These are phyloP conservation scores for Boletus semigastroideus DNA, from an alignment of 1,284 basidiomycete genomes.

Conservation along the genomic window DNA sequence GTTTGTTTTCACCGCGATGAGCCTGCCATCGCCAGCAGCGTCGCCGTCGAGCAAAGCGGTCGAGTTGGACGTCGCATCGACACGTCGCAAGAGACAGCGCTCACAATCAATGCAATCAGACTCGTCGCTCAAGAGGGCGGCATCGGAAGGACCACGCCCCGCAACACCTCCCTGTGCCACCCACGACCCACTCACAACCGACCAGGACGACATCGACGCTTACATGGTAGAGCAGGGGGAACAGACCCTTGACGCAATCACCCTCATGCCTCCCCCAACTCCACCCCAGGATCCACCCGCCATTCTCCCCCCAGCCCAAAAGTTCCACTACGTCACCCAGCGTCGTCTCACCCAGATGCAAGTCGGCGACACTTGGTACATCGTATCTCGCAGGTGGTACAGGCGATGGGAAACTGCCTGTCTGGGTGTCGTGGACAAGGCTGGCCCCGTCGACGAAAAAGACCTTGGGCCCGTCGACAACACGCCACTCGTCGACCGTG, in stretches of 20 bases:
- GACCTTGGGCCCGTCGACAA: conserved; percentile 79
- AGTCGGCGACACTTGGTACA: conserved; percentile 75
- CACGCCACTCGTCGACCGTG: conserved; percentile 54
- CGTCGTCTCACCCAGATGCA: conserved; percentile 51
- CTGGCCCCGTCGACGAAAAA: conserved; percentile 55
- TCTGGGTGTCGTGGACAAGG: conserved; percentile 64
- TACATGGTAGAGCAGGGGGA: conserved; percentile 73
- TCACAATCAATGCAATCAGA: conserved; percentile 51
- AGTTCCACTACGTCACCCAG: conserved; percentile 48
- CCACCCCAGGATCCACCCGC: conserved; percentile 21
- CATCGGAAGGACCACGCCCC: conserved; percentile 55
- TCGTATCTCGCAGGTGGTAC: conserved; percentile 73
- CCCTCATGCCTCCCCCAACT: conserved; percentile 25
- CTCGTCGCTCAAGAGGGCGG: conserved; percentile 68
- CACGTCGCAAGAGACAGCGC: conserved; percentile 47
- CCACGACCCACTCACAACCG: conserved; percentile 23
- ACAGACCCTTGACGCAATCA: conserved; percentile 30
- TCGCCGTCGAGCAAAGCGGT: conserved; percentile 28
- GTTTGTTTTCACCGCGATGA: conserved; percentile 30
- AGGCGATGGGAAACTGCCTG: conserved; percentile 72
- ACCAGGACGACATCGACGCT: conserved; percentile 53
- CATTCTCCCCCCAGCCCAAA: conserved; percentile 42
- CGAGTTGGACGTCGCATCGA: conserved; percentile 25
- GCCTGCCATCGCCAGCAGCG: conserved; percentile 34
- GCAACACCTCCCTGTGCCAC: conserved; percentile 42